These are phyloP conservation scores for Kentomonas sorsogonicus DNA, from an alignment of 208 protist genomes.

Conservation along the genomic window DNA sequence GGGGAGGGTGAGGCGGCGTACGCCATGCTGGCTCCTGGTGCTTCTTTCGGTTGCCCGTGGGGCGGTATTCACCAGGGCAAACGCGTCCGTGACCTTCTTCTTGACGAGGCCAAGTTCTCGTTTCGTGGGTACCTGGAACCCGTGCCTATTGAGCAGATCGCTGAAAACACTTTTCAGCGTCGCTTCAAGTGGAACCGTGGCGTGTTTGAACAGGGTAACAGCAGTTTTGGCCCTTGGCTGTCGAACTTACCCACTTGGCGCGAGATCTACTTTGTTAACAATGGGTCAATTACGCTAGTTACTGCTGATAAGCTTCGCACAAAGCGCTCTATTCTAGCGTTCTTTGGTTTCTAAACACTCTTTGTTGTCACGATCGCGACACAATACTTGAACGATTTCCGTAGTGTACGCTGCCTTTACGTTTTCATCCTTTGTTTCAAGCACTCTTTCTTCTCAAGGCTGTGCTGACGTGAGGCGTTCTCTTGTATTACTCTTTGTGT, in stretches of 20 bases:
- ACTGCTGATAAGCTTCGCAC: slow-evolving; percentile 62
- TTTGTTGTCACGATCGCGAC: too few species aligned
- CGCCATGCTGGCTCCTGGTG: slow-evolving; percentile 62
- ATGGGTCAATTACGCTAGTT: slow-evolving; percentile 70
- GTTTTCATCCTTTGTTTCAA: too few species aligned
- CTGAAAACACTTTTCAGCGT: slow-evolving; percentile 79
- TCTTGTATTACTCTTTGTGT: too few species aligned
- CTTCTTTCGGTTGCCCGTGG: slow-evolving; percentile 82
- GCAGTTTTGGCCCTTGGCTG: slow-evolving; percentile 38
- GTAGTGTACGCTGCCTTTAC: too few species aligned
- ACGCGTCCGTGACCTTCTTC: slow-evolving; percentile 54
- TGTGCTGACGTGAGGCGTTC: too few species aligned
- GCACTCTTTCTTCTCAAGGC: too few species aligned
- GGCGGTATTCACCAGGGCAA: slow-evolving; percentile 80
- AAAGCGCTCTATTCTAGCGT: slow-evolving; percentile 38
- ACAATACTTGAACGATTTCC: too few species aligned
- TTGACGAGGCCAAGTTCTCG: slow-evolving; percentile 62
- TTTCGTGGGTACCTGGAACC: slow-evolving; percentile 74
- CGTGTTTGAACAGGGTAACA: slow-evolving; percentile 75
- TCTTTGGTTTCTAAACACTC: slow-evolving; percentile 18
- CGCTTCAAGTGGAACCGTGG: slow-evolving; percentile 84
- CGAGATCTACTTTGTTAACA: slow-evolving; percentile 81
- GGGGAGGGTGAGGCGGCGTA: slow-evolving; percentile 80
- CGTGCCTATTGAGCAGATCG: slow-evolving; percentile 80
- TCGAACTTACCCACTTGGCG: slow-evolving; percentile 60